These are phyloP conservation scores for Dendrobium huoshanense DNA, from an alignment of 106 monocot genomes.

Conservation along the genomic window DNA sequence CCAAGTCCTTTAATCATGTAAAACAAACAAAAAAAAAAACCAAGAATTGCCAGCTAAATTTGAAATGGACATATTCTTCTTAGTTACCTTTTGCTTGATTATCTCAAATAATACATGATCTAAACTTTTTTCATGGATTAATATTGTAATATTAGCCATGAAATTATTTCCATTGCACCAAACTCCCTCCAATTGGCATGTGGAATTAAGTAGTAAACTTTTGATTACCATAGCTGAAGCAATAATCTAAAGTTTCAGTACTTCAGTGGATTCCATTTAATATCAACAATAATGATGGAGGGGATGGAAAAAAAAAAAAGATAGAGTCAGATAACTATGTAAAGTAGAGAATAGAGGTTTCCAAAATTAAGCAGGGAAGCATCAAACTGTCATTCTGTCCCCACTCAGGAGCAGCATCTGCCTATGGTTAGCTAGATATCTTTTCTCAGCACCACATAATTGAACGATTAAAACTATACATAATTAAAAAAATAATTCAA, in stretches of 20 bases:
- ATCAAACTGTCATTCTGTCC: slow-evolving; percentile 36
- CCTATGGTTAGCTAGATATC: slow-evolving; percentile 3
- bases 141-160: no score
- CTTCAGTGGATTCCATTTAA: slow-evolving; percentile 30
- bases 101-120: no score
- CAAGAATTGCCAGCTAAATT: no score
- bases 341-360: slow-evolving; percentile 40
- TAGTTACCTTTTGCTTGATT: no score
- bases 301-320: no score
- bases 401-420: slow-evolving; percentile 12
- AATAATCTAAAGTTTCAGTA: neutral
- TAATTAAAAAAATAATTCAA: neutral
- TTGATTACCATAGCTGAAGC: neutral
- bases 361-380: slow-evolving; percentile 31
- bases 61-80: no score
- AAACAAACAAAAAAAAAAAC: no score
- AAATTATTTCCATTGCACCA: no score
- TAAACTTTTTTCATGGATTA: no score
- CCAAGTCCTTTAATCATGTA: no score
- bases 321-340: slow-evolving; percentile 5
- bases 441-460: slow-evolving; percentile 1
- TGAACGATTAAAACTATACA: neutral
- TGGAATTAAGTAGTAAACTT: no score
- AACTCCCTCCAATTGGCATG: no score
- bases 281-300: slow-evolving; percentile 3